Evolutionary conservation across 371 early-diverging fungal genomes (phyloP).

Genomic region (Mucor saturninus): DNA sequence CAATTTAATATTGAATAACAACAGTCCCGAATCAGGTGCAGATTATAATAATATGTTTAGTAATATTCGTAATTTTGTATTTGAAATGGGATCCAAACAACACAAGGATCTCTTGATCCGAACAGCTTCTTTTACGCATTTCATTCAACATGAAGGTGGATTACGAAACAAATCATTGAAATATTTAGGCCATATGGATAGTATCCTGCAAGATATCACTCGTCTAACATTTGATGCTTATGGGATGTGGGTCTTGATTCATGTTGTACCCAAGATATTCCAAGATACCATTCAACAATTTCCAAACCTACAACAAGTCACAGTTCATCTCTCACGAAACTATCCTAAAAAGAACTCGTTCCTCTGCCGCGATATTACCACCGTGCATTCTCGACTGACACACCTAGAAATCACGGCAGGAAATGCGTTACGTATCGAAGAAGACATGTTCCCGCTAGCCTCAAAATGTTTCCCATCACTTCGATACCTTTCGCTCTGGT

Average conservation of each 20-base stretch:
- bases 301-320: not conserved
- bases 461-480: constrained; percentile 4
- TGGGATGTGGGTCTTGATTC: constrained; percentile 1
- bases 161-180: not conserved
- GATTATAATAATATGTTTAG: constrained; percentile 15
- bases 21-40: constrained; percentile 2
- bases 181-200: not conserved
- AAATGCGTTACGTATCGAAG: constrained; percentile 2
- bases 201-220: not conserved
- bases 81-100: not conserved
- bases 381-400: not conserved
- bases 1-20: constrained; percentile 1
- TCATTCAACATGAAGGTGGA: not conserved
- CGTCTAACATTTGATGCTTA: constrained; percentile 5
- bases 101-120: not conserved
- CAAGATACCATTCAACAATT: not conserved
- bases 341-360: constrained; percentile 4
- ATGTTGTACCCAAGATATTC: constrained; percentile 1
- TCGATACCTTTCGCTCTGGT: constrained; percentile 9
- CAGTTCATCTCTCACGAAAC: not conserved
- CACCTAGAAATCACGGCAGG: constrained; percentile 4
- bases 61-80: constrained; percentile 4
- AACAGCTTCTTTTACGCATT: constrained; percentile 10
- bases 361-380: not conserved
- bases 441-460: not conserved